Percentiles rank a stretch among this genome's conserved stretches.
These are phyloP conservation scores for Phellinidium pouzarii DNA, from an alignment of 1,284 basidiomycete species.

Conservation along the genomic window DNA sequence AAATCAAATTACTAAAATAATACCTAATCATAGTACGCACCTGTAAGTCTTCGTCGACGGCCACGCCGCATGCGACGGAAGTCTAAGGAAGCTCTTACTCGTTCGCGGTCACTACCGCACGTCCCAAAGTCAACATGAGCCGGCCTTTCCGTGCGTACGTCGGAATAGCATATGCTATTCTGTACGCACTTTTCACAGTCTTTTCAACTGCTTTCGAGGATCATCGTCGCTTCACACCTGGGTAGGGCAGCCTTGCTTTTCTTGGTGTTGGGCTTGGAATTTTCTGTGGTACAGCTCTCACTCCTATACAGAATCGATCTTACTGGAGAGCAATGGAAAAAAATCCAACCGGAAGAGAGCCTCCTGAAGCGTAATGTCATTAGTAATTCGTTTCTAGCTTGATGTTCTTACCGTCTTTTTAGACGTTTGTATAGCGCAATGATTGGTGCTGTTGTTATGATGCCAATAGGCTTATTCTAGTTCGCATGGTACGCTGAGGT, in stretches of 20 bases:
- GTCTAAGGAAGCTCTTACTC: constrained; percentile 43
- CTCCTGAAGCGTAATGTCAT: constrained; percentile 51
- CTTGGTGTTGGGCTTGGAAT: constrained; percentile 60
- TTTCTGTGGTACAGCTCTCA: constrained; percentile 39
- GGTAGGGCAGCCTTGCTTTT: constrained; percentile 57
- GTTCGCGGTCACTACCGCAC: constrained; percentile 36
- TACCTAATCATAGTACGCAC: constrained; percentile 45
- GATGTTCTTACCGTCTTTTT: constrained; percentile 16
- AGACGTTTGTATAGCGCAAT: constrained; percentile 56
- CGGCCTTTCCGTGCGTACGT: constrained; percentile 68
- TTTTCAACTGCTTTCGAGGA: constrained; percentile 60
- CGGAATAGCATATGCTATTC: constrained; percentile 56
- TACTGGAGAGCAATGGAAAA: constrained; percentile 48
- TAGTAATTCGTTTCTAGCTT: not conserved
- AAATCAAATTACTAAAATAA: not conserved
- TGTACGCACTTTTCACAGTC: constrained; percentile 53
- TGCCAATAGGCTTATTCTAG: constrained; percentile 61
- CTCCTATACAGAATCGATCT: constrained; percentile 48
- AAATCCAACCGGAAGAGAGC: constrained; percentile 44
- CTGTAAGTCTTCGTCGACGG: constrained; percentile 55
- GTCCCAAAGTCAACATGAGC: constrained; percentile 42
- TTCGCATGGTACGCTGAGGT: constrained; percentile 46
- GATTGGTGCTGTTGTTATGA: constrained; percentile 43
- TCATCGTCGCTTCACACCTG: constrained; percentile 51
- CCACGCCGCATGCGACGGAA: constrained; percentile 43